Evolutionary conservation across 495 filamentous ascomycete genomes (phyloP).

Genomic region (Rusavskia elegans): DNA sequence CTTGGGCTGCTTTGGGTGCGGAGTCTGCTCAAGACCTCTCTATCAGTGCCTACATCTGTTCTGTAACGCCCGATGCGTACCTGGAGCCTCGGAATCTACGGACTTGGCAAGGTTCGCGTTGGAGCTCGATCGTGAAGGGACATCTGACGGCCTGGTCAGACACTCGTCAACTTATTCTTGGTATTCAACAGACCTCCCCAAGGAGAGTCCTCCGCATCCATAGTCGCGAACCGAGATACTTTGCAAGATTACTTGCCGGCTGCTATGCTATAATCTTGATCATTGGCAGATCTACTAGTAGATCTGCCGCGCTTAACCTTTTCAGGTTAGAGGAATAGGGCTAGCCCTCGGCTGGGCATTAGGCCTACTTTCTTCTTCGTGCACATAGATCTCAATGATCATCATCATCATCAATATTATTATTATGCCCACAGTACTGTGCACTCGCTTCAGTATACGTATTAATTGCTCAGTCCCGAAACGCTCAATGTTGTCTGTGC

Average conservation of each 20-base stretch:
- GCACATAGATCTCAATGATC: no score
- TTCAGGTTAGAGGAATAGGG: no score
- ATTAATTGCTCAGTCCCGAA: no score
- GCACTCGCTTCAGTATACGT: no score
- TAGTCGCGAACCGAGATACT: constrained; percentile 5
- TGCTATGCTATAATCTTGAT: no score
- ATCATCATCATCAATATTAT: no score
- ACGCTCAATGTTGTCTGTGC: no score
- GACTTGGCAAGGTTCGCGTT: constrained; percentile 15
- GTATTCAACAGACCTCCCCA: constrained; percentile 46
- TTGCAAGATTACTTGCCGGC: background rate
- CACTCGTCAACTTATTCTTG: background rate
- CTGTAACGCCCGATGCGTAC: constrained; percentile 12
- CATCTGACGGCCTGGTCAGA: background rate
- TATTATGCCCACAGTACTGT: no score
- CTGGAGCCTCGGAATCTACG: constrained; percentile 16
- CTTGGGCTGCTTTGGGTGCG: constrained; percentile 14
- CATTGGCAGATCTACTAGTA: no score
- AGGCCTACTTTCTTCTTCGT: no score
- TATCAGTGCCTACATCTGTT: constrained; percentile 6
- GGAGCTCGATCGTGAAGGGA: constrained; percentile 24
- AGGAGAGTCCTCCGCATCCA: constrained; percentile 51
- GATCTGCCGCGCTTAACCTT: no score
- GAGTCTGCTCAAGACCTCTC: constrained; percentile 13
- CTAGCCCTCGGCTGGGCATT: no score